Evolutionary conservation across 768 basidiomycete species (phyloP), one percentile per base, ranked within the genome.

Genomic region (Tremella mesenterica): DNA sequence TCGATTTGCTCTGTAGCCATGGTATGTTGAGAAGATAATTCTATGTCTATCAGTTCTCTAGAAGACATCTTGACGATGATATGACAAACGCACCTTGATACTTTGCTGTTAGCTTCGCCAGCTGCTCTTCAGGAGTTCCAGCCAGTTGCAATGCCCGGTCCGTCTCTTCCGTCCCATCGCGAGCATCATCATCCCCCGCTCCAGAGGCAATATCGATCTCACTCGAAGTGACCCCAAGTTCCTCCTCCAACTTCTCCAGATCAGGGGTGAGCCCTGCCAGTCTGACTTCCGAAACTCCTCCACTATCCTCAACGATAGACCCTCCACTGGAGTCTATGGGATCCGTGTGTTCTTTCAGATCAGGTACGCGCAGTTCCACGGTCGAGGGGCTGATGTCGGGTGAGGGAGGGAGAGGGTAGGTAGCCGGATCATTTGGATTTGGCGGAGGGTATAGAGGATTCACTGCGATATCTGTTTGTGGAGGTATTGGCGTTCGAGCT

Each of bases 361-460:
- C n/a, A 10, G 58, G 25, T 1, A 54, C 26, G 12, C 58, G 31
- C 2, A 47, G 25, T 14, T 48, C 28, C 9, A 38, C n/a, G 4
- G 57, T 23, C 3, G 46, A 36, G 3, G 59, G 7, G 3, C 52
- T 23, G 2, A 61, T 8, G 9, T 27, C 30, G 12, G 67, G 67
- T 9, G 67, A 69, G 30, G 67, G 64, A 10, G 67, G 67, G 9
- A 69, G 52, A 45, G 67, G 67, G 50, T 64, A 65, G 2, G 64
- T 59, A 2, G 67, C 58, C 12, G 67, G 67, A 52, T 69, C 67
- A 13, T 50, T 45, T 5, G 67, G 67, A 44, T 69, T 48, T 0
- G 67, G 60, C 0, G 54, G 52, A 48, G 48, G 53, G 31, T 41
- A 49, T 44, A 20, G 31, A 28, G 43, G 53, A 44, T 46, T 48